Conservation (phyloP, 1,284 basidiomycete species). For the Sanghuangporus sanghuang region DNA sequence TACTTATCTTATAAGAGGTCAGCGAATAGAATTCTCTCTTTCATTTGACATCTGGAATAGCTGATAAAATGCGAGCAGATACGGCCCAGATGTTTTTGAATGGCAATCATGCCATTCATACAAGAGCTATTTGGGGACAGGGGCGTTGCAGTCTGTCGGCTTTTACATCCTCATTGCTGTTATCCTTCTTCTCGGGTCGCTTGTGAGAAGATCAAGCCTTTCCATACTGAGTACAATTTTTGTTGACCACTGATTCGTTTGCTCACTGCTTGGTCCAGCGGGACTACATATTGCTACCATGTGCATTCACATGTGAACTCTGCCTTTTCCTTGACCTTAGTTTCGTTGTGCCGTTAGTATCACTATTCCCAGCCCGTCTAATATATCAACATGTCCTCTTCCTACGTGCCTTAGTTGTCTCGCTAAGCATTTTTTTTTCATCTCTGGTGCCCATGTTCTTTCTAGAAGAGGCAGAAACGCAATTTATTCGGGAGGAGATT, state of each 20-base stretch:
- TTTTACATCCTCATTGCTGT: constrained; percentile 68
- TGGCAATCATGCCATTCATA: constrained; percentile 57
- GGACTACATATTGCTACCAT: constrained; percentile 65
- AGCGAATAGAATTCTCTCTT: constrained; percentile 19
- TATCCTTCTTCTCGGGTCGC: constrained; percentile 57
- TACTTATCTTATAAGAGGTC: constrained; percentile 85
- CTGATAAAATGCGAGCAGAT: constrained; percentile 36
- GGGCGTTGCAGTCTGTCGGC: constrained; percentile 59
- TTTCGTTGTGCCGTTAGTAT: constrained; percentile 33
- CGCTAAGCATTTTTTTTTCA: constrained; percentile 63
- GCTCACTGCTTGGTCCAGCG: constrained; percentile 44
- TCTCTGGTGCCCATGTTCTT: constrained; percentile 63
- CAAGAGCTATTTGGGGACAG: constrained; percentile 51
- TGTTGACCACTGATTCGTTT: constrained; percentile 4
- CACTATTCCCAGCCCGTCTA: constrained; percentile 58
- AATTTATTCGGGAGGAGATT: constrained; percentile 22
- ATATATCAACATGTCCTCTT: constrained; percentile 70
- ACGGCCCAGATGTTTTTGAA: constrained; percentile 65
- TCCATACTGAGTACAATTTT: constrained; percentile 14
- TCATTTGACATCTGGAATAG: constrained; percentile 3
- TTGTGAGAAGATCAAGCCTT: constrained; percentile 50
- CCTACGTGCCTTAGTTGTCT: constrained; percentile 73
- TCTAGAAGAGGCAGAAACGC: constrained; percentile 29
- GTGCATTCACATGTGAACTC: constrained; percentile 57
- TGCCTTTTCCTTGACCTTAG: constrained; percentile 35